Base-by-base conservation (phyloP, 257 asterid genomes). In the Anisodus acutangulus region DNA sequence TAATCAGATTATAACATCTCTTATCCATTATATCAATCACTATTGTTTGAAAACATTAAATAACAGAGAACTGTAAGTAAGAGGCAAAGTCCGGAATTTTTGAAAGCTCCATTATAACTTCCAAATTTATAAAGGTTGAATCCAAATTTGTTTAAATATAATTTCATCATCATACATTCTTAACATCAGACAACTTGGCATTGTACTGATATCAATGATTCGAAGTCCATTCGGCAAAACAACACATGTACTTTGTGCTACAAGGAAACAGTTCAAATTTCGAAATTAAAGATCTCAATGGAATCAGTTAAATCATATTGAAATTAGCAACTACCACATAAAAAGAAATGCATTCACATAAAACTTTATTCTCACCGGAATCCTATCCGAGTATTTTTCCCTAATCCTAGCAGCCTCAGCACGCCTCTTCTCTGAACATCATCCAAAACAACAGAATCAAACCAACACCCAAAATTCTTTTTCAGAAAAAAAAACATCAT, bases 351-450 rank as follows among this genome's bases (percentile, higher is more conserved):
- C 81, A 78, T 54, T 2, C 13, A 53, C 74, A 67, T 80, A 68
- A 67, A 39, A 55, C 66, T 78, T 31, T 66, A 83, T 80, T 81
- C 91, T 90, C 88, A 93, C 97, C 82, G 97, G 97, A 81, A 93
- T 90, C 37, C 97, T 91, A 85, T 93, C 97, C 1, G 95, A 88
- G 43, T 93, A 93, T 85, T 93, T 93, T 86, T 91, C 95, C 87
- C 97, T 91, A 47, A 93, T 93, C 86, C 95, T 87, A 60, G 92
- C 91, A 89, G 97, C 91, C 88, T 92, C 95, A 3, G 93, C 92
- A 8, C 92, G 92, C 91, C 95, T 90, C 85, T 92, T 92, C 86
- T 85, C 95, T 92, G 87, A 69, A 45, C 31, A 80, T 79, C 54
- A 89, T 19, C 53, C 58, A 80, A 82, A 81, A 74, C 31, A 41